These are phyloP conservation scores for Fusarium xyrophilum DNA, from an alignment of 2,329 filamentous ascomycete species.

Conservation along the genomic window DNA sequence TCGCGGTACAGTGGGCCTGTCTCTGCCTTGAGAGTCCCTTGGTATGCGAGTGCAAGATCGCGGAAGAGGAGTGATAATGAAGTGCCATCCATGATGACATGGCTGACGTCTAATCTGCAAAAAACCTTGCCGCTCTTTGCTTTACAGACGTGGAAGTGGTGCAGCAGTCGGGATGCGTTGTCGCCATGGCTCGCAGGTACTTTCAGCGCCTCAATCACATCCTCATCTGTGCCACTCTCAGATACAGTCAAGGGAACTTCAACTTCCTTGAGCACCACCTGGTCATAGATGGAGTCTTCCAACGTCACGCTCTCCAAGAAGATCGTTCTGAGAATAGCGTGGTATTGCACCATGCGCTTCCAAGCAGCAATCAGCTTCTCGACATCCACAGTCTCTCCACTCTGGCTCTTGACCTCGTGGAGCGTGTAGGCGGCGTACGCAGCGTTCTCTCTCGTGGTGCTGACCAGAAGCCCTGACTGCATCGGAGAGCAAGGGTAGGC, in stretches of 20 bases:
- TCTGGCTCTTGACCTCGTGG: constrained; percentile 33
- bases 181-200: constrained; percentile 5
- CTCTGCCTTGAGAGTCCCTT: background rate
- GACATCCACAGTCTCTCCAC: constrained; percentile 30
- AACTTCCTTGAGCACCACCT: constrained; percentile 50
- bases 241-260: constrained; percentile 6
- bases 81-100: constrained; percentile 34
- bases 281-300: constrained; percentile 54
- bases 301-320: constrained; percentile 56
- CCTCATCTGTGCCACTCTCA: constrained; percentile 21
- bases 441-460: constrained; percentile 50
- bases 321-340: constrained; percentile 54
- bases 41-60: constrained; percentile 27
- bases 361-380: constrained; percentile 36
- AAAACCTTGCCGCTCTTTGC: constrained; percentile 35
- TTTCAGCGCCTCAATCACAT: constrained; percentile 1
- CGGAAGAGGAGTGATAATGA: constrained; percentile 34
- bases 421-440: constrained; percentile 46
- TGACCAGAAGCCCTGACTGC: constrained; percentile 49
- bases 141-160: constrained; percentile 30
- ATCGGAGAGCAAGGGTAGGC: constrained; percentile 49
- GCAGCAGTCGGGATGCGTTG: constrained; percentile 1
- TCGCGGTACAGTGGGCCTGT: constrained; percentile 29
- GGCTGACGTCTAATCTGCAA: constrained; percentile 35
- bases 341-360: constrained; percentile 52